phyloP scores from a whole-genome alignment of 495 filamentous ascomycete species.

The Chaetomium tenue region DNA sequence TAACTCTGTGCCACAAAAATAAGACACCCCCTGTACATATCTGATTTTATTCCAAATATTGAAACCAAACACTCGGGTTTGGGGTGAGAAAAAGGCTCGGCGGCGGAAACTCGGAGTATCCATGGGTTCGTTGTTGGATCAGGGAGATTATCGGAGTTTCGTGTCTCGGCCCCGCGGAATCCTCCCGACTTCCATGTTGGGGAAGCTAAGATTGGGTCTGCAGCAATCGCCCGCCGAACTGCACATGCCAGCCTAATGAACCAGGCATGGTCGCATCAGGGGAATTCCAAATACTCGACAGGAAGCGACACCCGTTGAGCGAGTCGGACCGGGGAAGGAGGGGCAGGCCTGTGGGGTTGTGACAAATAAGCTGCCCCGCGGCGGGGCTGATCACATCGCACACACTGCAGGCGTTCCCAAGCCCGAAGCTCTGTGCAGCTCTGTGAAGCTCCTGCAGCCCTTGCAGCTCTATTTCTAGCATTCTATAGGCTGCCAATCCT shows the following conservation, averaged over 20 bases:
- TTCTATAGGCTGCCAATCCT: neutral
- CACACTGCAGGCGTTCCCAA: neutral
- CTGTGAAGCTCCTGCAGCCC: neutral
- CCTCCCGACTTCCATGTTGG: no score
- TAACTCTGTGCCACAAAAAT: no score
- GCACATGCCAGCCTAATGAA: neutral
- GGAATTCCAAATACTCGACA: conserved; percentile 21
- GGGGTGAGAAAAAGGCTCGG: neutral
- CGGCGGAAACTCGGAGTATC: no score
- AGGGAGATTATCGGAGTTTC: conserved; percentile 1
- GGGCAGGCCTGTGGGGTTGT: neutral
- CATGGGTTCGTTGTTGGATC: no score
- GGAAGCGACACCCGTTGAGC: neutral
- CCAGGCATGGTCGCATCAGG: conserved; percentile 3
- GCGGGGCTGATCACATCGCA: neutral
- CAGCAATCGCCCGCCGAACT: no score
- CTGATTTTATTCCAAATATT: neutral
- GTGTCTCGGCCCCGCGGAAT: no score
- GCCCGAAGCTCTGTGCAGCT: neutral
- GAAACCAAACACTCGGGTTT: neutral
- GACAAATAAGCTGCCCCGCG: conserved; percentile 16
- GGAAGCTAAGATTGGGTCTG: no score
- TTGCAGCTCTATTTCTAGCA: neutral
- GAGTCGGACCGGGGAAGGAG: neutral
- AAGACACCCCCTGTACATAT: neutral